Percentiles rank a stretch among this genome's conserved stretches.
Conservation (phyloP, 2,329 filamentous ascomycete species). For the Ophiostoma montium region DNA sequence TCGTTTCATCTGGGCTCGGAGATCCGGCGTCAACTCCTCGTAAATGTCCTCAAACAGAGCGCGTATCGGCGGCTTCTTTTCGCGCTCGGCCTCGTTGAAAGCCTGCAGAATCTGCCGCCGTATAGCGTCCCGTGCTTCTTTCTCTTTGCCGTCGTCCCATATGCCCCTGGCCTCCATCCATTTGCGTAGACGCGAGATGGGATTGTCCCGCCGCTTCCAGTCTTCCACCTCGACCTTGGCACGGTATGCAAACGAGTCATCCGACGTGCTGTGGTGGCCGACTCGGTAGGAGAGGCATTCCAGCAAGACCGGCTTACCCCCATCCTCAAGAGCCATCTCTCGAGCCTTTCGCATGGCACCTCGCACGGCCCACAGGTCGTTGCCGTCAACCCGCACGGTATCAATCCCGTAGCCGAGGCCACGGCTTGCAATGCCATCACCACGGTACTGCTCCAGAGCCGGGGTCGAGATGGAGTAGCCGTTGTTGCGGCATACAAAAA, state of each 20-base stretch:
- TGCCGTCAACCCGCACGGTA: conserved; percentile 68
- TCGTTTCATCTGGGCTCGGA: conserved; percentile 55
- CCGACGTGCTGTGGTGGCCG: conserved; percentile 85
- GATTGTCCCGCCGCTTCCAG: conserved; percentile 46
- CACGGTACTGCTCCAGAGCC: conserved; percentile 67
- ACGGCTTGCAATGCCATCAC: conserved; percentile 65
- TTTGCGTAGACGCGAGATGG: conserved; percentile 25
- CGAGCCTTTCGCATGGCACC: conserved; percentile 59
- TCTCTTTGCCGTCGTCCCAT: conserved; percentile 79
- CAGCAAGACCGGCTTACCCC: conserved; percentile 72
- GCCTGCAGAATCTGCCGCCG: conserved; percentile 56
- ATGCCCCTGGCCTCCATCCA: conserved; percentile 74
- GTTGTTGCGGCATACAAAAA: conserved; percentile 75
- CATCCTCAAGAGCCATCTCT: conserved; percentile 61
- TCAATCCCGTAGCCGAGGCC: conserved; percentile 75
- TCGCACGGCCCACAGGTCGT: conserved; percentile 66
- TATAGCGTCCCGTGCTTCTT: conserved; percentile 24
- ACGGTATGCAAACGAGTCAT: conserved; percentile 93
- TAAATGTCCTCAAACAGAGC: conserved; percentile 81
- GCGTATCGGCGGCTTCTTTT: conserved; percentile 61
- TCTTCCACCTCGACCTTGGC: conserved; percentile 84
- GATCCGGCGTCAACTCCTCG: conserved; percentile 54
- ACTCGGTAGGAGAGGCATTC: conserved; percentile 99
- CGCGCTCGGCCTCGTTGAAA: conserved; percentile 70
- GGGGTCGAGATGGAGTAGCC: conserved; percentile 71